Evolutionary conservation across 2,329 filamentous ascomycete species (phyloP).

Genomic region (Trichophyton verrucosum): DNA sequence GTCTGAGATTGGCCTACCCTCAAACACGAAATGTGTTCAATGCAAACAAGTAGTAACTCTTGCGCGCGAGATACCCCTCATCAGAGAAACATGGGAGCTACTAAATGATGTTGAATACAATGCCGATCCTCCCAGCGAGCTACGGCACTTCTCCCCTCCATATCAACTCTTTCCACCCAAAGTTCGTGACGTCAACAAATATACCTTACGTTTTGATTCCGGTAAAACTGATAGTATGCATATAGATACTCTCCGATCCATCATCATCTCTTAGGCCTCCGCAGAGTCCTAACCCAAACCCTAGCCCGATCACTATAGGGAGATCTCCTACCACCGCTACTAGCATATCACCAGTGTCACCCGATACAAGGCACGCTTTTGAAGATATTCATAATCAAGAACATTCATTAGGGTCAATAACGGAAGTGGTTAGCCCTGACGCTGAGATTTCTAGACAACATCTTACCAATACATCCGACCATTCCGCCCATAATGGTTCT

Average conservation of each 20-base stretch:
- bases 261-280: neutral
- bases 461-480: neutral
- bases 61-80: constrained; percentile 28
- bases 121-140: constrained; percentile 28
- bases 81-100: constrained; percentile 27
- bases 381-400: constrained; percentile 3
- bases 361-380: constrained; percentile 1
- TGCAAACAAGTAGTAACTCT: constrained; percentile 26
- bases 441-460: neutral
- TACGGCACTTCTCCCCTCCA: constrained; percentile 24
- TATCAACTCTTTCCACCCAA: constrained; percentile 9
- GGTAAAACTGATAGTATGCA: neutral
- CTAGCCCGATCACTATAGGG: constrained; percentile 3
- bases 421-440: neutral
- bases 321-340: constrained; percentile 4
- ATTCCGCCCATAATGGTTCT: neutral
- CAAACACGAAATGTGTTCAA: constrained; percentile 23
- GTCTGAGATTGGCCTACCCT: constrained; percentile 10
- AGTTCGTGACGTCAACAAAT: neutral
- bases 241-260: neutral
- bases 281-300: neutral
- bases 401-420: neutral
- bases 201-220: neutral
- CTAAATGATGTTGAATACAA: constrained; percentile 27
- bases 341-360: constrained; percentile 11